These are phyloP conservation scores for Pestalotiopsis sp. DNA, from an alignment of 2,329 filamentous ascomycete species.

Conservation along the genomic window DNA sequence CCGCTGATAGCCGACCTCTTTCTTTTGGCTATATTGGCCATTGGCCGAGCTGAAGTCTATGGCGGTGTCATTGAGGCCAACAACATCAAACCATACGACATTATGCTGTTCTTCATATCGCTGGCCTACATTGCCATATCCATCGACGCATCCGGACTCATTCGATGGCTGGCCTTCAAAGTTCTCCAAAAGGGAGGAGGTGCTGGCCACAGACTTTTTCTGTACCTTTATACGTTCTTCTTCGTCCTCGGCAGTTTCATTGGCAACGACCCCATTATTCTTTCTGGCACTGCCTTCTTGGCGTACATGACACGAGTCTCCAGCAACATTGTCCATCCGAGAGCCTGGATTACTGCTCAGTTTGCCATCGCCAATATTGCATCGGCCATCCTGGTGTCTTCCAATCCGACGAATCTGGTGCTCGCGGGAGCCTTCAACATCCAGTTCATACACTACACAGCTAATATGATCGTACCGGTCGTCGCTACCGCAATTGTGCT, in stretches of 20 bases:
- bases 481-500: constrained; percentile 68
- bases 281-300: constrained; percentile 74
- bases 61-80: constrained; percentile 69
- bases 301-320: constrained; percentile 79
- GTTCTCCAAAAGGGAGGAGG: constrained; percentile 70
- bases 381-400: constrained; percentile 76
- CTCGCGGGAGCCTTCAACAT: constrained; percentile 73
- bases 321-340: constrained; percentile 70
- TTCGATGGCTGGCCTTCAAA: constrained; percentile 71
- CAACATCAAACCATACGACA: constrained; percentile 70
- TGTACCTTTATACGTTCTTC: constrained; percentile 76
- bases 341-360: constrained; percentile 75
- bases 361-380: constrained; percentile 75
- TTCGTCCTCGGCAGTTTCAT: constrained; percentile 69
- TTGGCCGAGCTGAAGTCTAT: constrained; percentile 67
- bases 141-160: constrained; percentile 75
- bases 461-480: constrained; percentile 77
- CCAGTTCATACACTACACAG: constrained; percentile 73
- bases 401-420: constrained; percentile 77
- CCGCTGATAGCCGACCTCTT: constrained; percentile 74
- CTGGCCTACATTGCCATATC: constrained; percentile 78
- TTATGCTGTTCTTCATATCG: constrained; percentile 76
- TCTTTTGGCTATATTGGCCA: constrained; percentile 69
- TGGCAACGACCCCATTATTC: constrained; percentile 75
- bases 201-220: constrained; percentile 69